Percentiles rank a stretch among this genome's conserved stretches.
Evolutionary conservation across 768 basidiomycete genomes (phyloP).

Genomic region (Calvatia gigantea): DNA sequence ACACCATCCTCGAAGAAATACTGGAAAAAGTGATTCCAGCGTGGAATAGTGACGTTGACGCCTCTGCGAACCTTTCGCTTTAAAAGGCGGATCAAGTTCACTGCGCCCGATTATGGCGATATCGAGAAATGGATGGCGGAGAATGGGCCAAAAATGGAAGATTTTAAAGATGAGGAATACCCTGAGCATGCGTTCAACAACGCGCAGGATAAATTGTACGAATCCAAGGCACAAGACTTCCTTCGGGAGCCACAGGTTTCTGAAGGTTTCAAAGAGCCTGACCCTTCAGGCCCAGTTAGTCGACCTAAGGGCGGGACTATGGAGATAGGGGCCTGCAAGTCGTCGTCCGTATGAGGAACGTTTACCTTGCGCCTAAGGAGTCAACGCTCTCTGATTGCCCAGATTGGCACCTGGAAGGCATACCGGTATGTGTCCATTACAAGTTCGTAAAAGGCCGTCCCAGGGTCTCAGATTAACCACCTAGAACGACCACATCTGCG

Average conservation of each 20-base stretch:
- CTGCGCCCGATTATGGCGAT: background rate
- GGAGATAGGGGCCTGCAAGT: slow-evolving; percentile 12
- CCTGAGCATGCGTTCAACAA: background rate
- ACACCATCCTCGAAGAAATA: slow-evolving; percentile 22
- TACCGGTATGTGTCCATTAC: background rate
- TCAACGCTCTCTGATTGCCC: slow-evolving; percentile 17
- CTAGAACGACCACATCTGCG: slow-evolving; percentile 21
- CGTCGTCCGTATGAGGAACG: slow-evolving; percentile 18
- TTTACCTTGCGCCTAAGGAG: slow-evolving; percentile 17
- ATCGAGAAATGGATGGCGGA: too few species aligned
- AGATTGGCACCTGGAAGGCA: slow-evolving; percentile 17
- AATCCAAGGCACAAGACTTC: background rate
- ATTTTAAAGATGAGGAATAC: background rate
- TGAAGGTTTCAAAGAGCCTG: slow-evolving; percentile 13
- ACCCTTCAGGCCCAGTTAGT: slow-evolving; percentile 15
- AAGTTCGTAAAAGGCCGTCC: background rate
- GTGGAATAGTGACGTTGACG: slow-evolving; percentile 23
- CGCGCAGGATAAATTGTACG: too few species aligned
- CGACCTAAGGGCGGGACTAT: background rate
- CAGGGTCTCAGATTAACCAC: too few species aligned
- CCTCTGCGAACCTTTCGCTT: slow-evolving; percentile 7
- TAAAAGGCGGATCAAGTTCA: background rate
- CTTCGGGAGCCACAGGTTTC: slow-evolving; percentile 19
- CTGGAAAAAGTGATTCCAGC: slow-evolving; percentile 26
- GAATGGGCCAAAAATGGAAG: background rate